These are phyloP conservation scores for Chlorophyllum brunneum DNA, from an alignment of 768 basidiomycete genomes.

Conservation along the genomic window DNA sequence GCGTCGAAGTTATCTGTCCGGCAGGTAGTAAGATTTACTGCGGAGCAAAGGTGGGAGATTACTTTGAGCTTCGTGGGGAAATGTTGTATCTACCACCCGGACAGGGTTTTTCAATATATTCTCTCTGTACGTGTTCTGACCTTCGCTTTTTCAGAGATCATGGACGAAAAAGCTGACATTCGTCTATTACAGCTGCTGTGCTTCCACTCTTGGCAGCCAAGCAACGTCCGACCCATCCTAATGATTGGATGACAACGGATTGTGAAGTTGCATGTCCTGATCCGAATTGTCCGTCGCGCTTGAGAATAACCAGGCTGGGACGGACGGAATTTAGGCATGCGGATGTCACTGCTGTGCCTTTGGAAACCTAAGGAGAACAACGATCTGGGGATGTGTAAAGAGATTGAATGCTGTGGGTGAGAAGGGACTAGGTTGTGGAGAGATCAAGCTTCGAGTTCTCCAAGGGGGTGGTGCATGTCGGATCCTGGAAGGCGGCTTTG, in stretches of 20 bases:
- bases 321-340: constrained; percentile 50
- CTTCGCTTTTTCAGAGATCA: too few species aligned
- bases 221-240: constrained; percentile 48
- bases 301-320: constrained; percentile 49
- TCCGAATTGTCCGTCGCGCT: constrained; percentile 54
- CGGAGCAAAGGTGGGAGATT: constrained; percentile 60
- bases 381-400: not conserved
- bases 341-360: constrained; percentile 49
- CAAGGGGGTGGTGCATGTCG: too few species aligned
- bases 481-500: too few species aligned
- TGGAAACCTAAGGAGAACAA: constrained; percentile 3
- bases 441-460: too few species aligned
- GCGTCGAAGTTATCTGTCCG: constrained; percentile 59
- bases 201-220: constrained; percentile 68
- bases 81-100: constrained; percentile 56
- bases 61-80: constrained; percentile 61
- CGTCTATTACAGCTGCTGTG: constrained; percentile 40
- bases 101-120: constrained; percentile 70
- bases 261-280: constrained; percentile 65
- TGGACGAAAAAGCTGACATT: too few species aligned
- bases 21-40: constrained; percentile 54
- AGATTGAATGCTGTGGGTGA: not conserved
- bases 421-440: too few species aligned
- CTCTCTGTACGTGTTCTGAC: constrained; percentile 39
- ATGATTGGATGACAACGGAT: constrained; percentile 71